Percentiles rank a stretch among this genome's conserved stretches.
Evolutionary conservation across 805 yeast species (phyloP).

Genomic region (Kluyveromyces aestuarii): DNA sequence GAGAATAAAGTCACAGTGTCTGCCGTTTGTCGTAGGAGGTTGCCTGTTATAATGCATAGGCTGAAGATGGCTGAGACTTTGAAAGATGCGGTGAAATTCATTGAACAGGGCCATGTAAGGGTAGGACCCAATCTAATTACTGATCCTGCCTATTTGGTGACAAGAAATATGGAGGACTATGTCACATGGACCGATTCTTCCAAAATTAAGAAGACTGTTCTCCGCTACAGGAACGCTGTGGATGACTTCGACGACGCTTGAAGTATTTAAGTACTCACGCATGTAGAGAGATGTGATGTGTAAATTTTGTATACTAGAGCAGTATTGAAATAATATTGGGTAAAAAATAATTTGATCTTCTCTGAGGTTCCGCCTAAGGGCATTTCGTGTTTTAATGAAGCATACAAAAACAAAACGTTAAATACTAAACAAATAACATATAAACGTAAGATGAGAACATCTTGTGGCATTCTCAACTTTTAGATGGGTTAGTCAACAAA

Average conservation of each 20-base stretch:
- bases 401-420: neutral
- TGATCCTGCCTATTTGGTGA: conserved; percentile 90
- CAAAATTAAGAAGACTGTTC: conserved; percentile 82
- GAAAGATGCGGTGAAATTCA: conserved; percentile 79
- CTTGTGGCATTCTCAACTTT: too few species aligned
- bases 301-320: neutral
- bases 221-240: conserved; percentile 72
- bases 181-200: conserved; percentile 96
- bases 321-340: neutral
- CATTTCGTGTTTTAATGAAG: too few species aligned
- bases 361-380: neutral
- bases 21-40: conserved; percentile 83
- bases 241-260: conserved; percentile 49
- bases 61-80: conserved; percentile 88
- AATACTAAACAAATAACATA: neutral
- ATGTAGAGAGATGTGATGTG: neutral
- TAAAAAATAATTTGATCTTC: neutral
- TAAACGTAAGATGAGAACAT: too few species aligned
- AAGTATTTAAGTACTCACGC: neutral
- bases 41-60: conserved; percentile 91
- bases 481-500: too few species aligned
- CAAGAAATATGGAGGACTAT: conserved; percentile 91
- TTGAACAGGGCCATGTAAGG: conserved; percentile 96
- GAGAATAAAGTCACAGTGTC: conserved; percentile 90
- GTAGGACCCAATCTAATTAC: conserved; percentile 95